Conservation (phyloP, 495 filamentous ascomycete species). For the Stereocaulon alpinum region DNA sequence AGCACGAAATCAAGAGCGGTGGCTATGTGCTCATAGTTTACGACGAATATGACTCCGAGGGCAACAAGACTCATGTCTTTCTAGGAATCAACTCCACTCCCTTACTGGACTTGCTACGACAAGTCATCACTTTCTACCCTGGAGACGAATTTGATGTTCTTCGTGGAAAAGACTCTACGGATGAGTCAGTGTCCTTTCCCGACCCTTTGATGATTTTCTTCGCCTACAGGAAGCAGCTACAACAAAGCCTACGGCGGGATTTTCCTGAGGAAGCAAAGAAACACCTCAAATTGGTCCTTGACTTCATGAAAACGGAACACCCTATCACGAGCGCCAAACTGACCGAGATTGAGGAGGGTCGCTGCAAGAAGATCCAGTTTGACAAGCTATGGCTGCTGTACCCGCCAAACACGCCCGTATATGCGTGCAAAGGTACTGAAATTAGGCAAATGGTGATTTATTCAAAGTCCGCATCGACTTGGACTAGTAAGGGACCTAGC, state of each 20-base stretch:
- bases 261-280: slow-evolving; percentile 15
- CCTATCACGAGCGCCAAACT: slow-evolving; percentile 6
- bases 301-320: slow-evolving; percentile 12
- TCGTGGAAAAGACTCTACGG: slow-evolving; percentile 12
- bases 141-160: slow-evolving; percentile 21
- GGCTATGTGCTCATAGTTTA: slow-evolving; percentile 13
- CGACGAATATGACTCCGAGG: slow-evolving; percentile 18
- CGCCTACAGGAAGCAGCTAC: slow-evolving; percentile 7
- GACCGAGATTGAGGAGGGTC: slow-evolving; percentile 17
- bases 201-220: slow-evolving; percentile 20
- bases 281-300: slow-evolving; percentile 12
- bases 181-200: slow-evolving; percentile 9
- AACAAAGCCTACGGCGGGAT: slow-evolving; percentile 5
- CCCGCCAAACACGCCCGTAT: slow-evolving; percentile 13
- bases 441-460: slow-evolving; percentile 16
- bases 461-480: slow-evolving; percentile 3
- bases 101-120: slow-evolving; percentile 13
- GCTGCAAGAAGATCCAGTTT: slow-evolving; percentile 13
- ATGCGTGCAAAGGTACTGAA: slow-evolving; percentile 12
- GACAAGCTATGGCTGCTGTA: slow-evolving; percentile 13
- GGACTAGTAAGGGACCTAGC: slow-evolving; percentile 5
- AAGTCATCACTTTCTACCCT: slow-evolving; percentile 18
- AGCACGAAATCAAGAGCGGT: slow-evolving; percentile 12
- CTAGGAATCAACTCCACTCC: slow-evolving; percentile 15
- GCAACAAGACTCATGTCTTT: slow-evolving; percentile 13